Percentiles rank a stretch among this genome's conserved stretches.
Conservation (phyloP, 1,284 basidiomycete genomes). For the Fomitopsis palustris region DNA sequence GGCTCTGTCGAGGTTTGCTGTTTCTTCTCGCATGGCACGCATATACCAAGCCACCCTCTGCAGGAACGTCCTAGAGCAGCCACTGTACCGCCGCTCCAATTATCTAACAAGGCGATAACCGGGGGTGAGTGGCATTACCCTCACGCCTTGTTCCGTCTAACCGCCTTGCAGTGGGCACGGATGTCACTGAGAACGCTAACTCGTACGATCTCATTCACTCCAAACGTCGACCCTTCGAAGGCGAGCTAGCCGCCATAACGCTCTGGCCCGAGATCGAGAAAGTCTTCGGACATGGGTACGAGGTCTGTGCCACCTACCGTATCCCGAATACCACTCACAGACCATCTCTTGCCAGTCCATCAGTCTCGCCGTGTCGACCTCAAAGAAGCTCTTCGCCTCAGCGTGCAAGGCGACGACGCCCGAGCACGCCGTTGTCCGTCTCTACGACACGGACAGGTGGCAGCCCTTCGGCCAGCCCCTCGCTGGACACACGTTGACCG, state of each 20-base stretch:
- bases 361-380: slow-evolving; percentile 70
- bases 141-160: background rate
- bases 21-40: background rate
- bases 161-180: slow-evolving; percentile 7
- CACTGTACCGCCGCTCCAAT: slow-evolving; percentile 71
- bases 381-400: slow-evolving; percentile 77
- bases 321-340: slow-evolving; percentile 12
- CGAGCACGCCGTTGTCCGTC: slow-evolving; percentile 87
- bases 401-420: slow-evolving; percentile 86
- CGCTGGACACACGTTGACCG: slow-evolving; percentile 83
- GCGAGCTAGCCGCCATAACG: slow-evolving; percentile 79
- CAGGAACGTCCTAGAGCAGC: slow-evolving; percentile 55
- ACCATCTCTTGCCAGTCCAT: slow-evolving; percentile 54
- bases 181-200: slow-evolving; percentile 11
- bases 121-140: slow-evolving; percentile 44
- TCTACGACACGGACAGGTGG: slow-evolving; percentile 75
- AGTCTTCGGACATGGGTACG: slow-evolving; percentile 97
- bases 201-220: slow-evolving; percentile 15
- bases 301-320: slow-evolving; percentile 43
- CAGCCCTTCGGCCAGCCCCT: slow-evolving; percentile 70
- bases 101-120: slow-evolving; percentile 67
- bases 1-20: slow-evolving; percentile 37
- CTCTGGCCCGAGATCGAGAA: slow-evolving; percentile 98
- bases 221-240: slow-evolving; percentile 72
- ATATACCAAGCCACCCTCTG: background rate